Evolutionary conservation across 805 yeast genomes (phyloP).

Genomic region (Tetrapisispora iriomotensis): DNA sequence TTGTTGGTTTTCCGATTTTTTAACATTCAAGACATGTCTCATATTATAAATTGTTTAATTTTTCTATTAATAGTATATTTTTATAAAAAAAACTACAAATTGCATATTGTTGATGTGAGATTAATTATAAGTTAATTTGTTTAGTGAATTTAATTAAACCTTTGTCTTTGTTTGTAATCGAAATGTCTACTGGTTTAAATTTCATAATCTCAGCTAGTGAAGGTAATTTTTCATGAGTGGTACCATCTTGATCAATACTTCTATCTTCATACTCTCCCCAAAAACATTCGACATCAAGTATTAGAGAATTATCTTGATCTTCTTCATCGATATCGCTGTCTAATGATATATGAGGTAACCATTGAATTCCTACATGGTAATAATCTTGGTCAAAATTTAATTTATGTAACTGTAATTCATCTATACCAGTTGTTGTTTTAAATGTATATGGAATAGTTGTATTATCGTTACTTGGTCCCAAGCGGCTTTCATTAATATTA

Average conservation of each 20-base stretch:
- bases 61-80: too few relatives aligned
- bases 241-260: slow-evolving; percentile 26
- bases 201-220: slow-evolving; percentile 62
- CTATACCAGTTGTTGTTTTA: slow-evolving; percentile 50
- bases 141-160: slow-evolving; percentile 59
- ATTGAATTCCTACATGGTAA: slow-evolving; percentile 58
- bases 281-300: slow-evolving; percentile 53
- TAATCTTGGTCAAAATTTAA: slow-evolving; percentile 43
- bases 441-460: slow-evolving; percentile 28
- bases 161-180: slow-evolving; percentile 53
- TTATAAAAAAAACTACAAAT: too few relatives aligned
- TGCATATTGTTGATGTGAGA: too few relatives aligned
- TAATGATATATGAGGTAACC: slow-evolving; percentile 54
- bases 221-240: slow-evolving; percentile 40
- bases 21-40: too few relatives aligned
- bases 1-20: too few relatives aligned
- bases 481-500: slow-evolving; percentile 14
- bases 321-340: slow-evolving; percentile 28
- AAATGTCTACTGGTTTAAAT: slow-evolving; percentile 55
- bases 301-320: slow-evolving; percentile 33
- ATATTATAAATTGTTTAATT: too few relatives aligned
- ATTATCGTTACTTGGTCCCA: neutral
- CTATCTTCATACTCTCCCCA: slow-evolving; percentile 34
- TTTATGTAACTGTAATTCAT: slow-evolving; percentile 54
- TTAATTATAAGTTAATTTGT: slow-evolving; percentile 36